Conservation (phyloP, 225 moss, liverwort and hornwort species). For the Pleurozium schreberi region DNA sequence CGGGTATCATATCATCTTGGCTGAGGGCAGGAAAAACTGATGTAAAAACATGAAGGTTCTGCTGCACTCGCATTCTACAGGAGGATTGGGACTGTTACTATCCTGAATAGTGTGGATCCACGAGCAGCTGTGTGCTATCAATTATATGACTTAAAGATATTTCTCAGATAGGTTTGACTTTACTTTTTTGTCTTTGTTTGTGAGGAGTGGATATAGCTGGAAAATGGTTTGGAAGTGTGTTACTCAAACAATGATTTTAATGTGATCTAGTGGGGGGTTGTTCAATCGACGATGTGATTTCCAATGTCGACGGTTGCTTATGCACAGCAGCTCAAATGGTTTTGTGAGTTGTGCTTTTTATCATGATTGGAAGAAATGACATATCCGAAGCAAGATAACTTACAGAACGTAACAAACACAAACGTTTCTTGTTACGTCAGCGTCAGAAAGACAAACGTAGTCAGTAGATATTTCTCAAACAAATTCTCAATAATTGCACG, state of each 20-base stretch:
- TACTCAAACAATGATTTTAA: not conserved
- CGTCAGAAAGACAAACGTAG: not conserved
- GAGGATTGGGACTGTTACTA: not conserved
- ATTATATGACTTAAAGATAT: not conserved
- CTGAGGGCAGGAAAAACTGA: conserved; percentile 94
- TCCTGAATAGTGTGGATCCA: not conserved
- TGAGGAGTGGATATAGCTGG: not conserved
- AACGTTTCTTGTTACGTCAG: not conserved
- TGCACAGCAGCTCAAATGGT: not conserved
- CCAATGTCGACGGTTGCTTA: not conserved
- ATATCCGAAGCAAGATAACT: not conserved
- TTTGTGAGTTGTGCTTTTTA: not conserved
- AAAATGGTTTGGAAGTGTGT: not conserved
- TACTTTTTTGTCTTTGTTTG: not conserved
- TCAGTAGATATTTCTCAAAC: not conserved
- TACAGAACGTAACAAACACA: not conserved
- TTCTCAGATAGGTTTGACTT: not conserved
- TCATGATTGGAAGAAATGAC: not conserved
- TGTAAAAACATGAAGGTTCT: not conserved
- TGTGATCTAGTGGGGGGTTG: not conserved
- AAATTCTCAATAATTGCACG: not conserved
- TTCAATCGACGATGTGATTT: not conserved
- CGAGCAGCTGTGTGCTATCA: not conserved
- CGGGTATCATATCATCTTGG: conserved; percentile 93
- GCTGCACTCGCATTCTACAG: not conserved